Conservation (phyloP, 352 stramenopile genomes). For the Pythium aristosporum region DNA sequence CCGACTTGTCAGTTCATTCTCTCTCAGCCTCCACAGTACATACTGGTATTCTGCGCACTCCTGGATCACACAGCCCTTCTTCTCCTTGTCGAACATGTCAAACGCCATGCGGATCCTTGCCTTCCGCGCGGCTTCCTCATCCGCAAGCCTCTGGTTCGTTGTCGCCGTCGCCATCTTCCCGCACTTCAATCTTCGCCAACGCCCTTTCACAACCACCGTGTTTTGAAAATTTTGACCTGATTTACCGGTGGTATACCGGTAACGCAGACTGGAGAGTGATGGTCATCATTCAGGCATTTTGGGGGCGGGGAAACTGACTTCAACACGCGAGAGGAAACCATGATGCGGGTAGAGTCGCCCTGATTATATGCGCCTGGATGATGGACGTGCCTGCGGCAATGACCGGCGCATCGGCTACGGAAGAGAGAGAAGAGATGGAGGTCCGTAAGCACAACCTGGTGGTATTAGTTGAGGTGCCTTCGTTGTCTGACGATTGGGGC, state of each 20-base stretch:
- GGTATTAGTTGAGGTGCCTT: background rate
- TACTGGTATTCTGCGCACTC: conserved; percentile 37
- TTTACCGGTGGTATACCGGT: background rate
- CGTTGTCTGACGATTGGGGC: background rate
- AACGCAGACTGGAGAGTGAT: background rate
- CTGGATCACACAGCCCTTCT: conserved; percentile 87
- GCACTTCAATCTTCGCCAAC: background rate
- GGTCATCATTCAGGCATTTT: background rate
- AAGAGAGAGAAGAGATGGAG: background rate
- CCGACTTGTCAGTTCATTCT: background rate
- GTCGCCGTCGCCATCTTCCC: conserved; percentile 9
- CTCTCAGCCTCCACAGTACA: background rate
- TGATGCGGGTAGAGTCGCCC: background rate
- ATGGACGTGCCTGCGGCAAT: background rate
- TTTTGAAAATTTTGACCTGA: background rate
- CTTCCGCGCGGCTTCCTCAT: conserved; percentile 50
- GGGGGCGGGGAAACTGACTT: background rate
- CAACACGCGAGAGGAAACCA: background rate
- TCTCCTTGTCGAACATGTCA: conserved; percentile 92
- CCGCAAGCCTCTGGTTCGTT: conserved; percentile 37
- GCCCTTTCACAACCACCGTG: background rate
- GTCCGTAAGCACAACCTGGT: background rate
- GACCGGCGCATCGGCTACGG: background rate
- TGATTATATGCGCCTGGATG: background rate
- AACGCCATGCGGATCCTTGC: conserved; percentile 81